Conservation (phyloP, 805 yeast genomes). For the Metschnikowia rubicola region DNA sequence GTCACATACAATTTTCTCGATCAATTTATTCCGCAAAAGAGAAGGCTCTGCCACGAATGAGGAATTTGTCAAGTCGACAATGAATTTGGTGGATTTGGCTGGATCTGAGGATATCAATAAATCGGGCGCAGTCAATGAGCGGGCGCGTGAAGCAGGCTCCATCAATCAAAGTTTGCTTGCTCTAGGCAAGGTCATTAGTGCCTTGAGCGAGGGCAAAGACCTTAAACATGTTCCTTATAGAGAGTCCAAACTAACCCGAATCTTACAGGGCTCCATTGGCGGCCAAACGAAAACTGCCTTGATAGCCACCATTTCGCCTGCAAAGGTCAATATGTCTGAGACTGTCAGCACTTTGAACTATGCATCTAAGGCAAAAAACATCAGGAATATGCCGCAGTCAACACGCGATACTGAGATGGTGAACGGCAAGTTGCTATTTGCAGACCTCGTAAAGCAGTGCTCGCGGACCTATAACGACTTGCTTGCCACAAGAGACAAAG, state of each 20-base stretch:
- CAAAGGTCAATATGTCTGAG: conserved; percentile 71
- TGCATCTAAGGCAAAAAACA: conserved; percentile 82
- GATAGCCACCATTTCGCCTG: conserved; percentile 86
- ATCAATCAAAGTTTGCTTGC: conserved; percentile 86
- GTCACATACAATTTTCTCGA: conserved; percentile 74
- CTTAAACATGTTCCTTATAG: conserved; percentile 75
- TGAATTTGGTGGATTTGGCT: conserved; percentile 88
- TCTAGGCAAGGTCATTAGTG: conserved; percentile 83
- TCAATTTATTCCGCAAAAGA: conserved; percentile 50
- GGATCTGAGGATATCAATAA: conserved; percentile 88
- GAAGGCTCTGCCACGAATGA: conserved; percentile 22
- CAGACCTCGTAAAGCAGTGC: conserved; percentile 53
- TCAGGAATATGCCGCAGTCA: conserved; percentile 57
- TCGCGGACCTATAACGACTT: conserved; percentile 57
- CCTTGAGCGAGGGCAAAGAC: conserved; percentile 29
- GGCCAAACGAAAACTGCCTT: conserved; percentile 84
- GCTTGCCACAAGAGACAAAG: conserved; percentile 56
- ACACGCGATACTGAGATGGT: conserved; percentile 41
- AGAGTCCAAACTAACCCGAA: conserved; percentile 72
- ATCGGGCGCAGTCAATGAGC: conserved; percentile 81
- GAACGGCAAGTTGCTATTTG: conserved; percentile 50
- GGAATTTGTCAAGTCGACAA: conserved; percentile 49
- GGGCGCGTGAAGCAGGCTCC: conserved; percentile 92
- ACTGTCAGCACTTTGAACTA: conserved; percentile 83
- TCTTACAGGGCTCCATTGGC: conserved; percentile 79